Conservation (phyloP, 257 asterid genomes). For the Penstemon davidsonii region DNA sequence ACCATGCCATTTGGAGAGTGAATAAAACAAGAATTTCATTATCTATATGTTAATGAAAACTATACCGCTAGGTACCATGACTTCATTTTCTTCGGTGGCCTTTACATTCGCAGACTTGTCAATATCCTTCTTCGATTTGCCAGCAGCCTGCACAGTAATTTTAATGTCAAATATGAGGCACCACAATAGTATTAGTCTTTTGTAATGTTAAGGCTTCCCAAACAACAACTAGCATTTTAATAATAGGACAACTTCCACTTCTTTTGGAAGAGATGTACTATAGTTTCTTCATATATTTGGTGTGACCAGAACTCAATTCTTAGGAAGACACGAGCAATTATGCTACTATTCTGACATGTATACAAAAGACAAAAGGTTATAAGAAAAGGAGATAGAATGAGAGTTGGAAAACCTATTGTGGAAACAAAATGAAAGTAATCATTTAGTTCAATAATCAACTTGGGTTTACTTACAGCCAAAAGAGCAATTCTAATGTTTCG, state of each 20-base stretch:
- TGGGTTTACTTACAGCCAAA: slow-evolving; percentile 62
- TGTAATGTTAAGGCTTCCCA: not conserved
- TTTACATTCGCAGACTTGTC: slow-evolving; percentile 44
- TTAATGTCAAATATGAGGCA: slow-evolving; percentile 24
- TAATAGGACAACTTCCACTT: not conserved
- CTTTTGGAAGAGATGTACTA: slow-evolving; percentile 8
- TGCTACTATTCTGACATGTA: slow-evolving; percentile 19
- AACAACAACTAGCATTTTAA: slow-evolving; percentile 8
- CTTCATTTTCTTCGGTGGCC: slow-evolving; percentile 33
- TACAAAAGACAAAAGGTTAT: slow-evolving; percentile 5
- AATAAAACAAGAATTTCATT: not conserved
- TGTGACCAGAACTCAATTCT: slow-evolving; percentile 20
- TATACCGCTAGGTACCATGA: slow-evolving; percentile 51
- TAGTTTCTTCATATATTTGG: slow-evolving; percentile 3
- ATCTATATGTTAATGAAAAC: slow-evolving; percentile 21
- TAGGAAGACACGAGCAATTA: slow-evolving; percentile 12
- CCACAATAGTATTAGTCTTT: slow-evolving; percentile 10
- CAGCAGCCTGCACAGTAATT: slow-evolving; percentile 73
- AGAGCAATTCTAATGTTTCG: slow-evolving; percentile 82
- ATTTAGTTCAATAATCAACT: slow-evolving; percentile 11
- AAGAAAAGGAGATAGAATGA: slow-evolving; percentile 6
- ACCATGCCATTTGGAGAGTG: slow-evolving; percentile 1
- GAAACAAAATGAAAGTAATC: not conserved
- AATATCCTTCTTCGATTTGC: slow-evolving; percentile 58
- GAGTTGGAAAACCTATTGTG: not conserved